These are phyloP conservation scores for Coelastrella sp. DNA, from an alignment of 139 green algal species.

Conservation along the genomic window DNA sequence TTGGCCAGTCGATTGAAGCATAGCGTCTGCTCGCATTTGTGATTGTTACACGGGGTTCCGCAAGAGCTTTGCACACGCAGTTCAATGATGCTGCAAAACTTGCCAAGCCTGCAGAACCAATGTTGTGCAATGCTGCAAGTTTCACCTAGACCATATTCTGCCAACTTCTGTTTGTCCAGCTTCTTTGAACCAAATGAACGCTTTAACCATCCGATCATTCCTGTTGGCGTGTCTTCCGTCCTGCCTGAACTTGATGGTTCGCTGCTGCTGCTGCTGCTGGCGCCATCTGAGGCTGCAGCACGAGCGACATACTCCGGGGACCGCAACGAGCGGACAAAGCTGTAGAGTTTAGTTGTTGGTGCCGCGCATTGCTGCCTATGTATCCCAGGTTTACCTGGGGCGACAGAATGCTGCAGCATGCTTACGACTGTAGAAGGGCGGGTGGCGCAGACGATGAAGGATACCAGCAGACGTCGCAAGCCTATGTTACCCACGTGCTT, in stretches of 20 bases:
- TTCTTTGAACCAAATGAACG: slow-evolving; percentile 20
- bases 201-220: background rate
- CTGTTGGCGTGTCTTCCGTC: background rate
- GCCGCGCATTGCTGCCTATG: too few species aligned
- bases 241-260: background rate
- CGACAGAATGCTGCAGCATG: background rate
- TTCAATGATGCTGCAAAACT: too few species aligned
- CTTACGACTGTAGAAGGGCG: background rate
- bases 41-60: too few species aligned
- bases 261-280: slow-evolving; percentile 13
- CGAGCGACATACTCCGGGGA: background rate
- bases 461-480: too few species aligned
- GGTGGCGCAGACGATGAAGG: too few species aligned
- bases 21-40: too few species aligned
- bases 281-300: background rate
- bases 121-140: slow-evolving; percentile 1
- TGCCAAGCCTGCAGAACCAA: too few species aligned
- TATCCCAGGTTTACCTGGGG: too few species aligned
- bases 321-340: too few species aligned
- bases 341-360: too few species aligned
- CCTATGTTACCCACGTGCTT: background rate
- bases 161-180: slow-evolving; percentile 54
- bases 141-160: slow-evolving; percentile 54
- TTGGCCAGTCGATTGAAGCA: too few species aligned
- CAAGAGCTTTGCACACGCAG: too few species aligned